Base-by-base conservation (phyloP, 1,139 yeast genomes). In the Tardiomyces depauwii region DNA sequence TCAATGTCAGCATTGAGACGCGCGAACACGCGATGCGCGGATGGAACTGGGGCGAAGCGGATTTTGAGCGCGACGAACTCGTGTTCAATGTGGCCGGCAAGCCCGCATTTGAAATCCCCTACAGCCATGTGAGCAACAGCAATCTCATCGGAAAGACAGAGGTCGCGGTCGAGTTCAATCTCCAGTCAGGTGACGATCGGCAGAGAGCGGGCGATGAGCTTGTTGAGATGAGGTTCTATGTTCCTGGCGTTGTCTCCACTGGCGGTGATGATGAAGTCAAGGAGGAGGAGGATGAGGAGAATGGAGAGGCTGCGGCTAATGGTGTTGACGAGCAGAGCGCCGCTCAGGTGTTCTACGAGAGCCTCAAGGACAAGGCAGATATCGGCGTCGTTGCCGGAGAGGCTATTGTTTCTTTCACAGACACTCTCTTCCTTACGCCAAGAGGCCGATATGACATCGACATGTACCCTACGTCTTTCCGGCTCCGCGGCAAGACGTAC, bases 41-140 rank as follows among this genome's bases (percentile, higher is more conserved):
- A 40, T 91, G 98, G 98, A 91, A 91, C 65, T 91, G 98, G 98
- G 99, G 99, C 47, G 80, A 82, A 53, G 74, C 91, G 11, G 96
- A 89, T 62, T 77, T 93, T 63, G 95, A 95, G 13, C 78, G 96
- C 61, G 86, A 88, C 56, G 98, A 91, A 63, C 71, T 91, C 65
- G 77, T 87, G 30, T 89, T 93, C 66, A 80, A 81, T 48, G 81
- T 89, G 33, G 86, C 85, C 58, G 88, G 88, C 56, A 83, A 84
- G 58, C 97, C 98, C 1, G 78, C 83, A 18, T 91, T 91, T 64
- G 98, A 91, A 65, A 67, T 93, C 42, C 96, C 97, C 4, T 91
- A 89, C 63, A 61, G 74, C 14, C 79, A 77, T 42, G 84, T 91
- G 50, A 76, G 80, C 53, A 91, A 93, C 63, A 78, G 95, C n/a